Percentiles rank a stretch among this genome's conserved stretches.
Conservation (phyloP, 208 protist species). For the Leishmania guyanensis region DNA sequence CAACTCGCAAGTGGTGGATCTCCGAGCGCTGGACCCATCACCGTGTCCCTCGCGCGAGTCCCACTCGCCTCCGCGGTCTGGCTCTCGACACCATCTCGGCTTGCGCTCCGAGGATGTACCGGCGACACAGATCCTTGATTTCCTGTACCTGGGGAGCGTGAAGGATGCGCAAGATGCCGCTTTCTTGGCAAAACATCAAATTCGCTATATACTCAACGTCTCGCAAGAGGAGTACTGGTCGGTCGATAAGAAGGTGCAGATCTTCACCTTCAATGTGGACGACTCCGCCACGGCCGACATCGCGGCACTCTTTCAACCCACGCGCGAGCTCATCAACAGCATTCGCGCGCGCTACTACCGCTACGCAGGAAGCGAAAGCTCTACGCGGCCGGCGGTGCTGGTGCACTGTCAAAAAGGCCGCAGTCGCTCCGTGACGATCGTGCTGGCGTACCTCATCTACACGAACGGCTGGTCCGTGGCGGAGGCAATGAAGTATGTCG, state of each 20-base stretch:
- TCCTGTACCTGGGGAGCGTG: slow-evolving; percentile 80
- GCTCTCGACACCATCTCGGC: background rate
- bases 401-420: slow-evolving; percentile 87
- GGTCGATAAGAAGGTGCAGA: slow-evolving; percentile 52
- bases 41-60: slow-evolving; percentile 10
- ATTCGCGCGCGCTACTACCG: slow-evolving; percentile 54
- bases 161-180: slow-evolving; percentile 70
- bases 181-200: slow-evolving; percentile 68
- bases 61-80: background rate
- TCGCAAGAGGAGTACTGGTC: slow-evolving; percentile 89
- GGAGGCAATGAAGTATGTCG: slow-evolving; percentile 84
- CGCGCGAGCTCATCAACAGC: slow-evolving; percentile 56
- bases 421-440: slow-evolving; percentile 86
- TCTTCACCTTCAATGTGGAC: slow-evolving; percentile 71
- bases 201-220: slow-evolving; percentile 84
- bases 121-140: slow-evolving; percentile 71
- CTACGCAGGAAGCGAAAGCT: slow-evolving; percentile 15
- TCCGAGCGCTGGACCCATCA: slow-evolving; percentile 18
- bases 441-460: slow-evolving; percentile 83
- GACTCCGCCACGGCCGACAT: slow-evolving; percentile 73
- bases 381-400: slow-evolving; percentile 49
- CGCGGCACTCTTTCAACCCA: slow-evolving; percentile 52
- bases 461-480: slow-evolving; percentile 82
- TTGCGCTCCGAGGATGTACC: slow-evolving; percentile 32
- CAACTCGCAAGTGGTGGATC: slow-evolving; percentile 30